Base-by-base conservation (phyloP, 2,329 filamentous ascomycete species). In the Exophiala mesophila region DNA sequence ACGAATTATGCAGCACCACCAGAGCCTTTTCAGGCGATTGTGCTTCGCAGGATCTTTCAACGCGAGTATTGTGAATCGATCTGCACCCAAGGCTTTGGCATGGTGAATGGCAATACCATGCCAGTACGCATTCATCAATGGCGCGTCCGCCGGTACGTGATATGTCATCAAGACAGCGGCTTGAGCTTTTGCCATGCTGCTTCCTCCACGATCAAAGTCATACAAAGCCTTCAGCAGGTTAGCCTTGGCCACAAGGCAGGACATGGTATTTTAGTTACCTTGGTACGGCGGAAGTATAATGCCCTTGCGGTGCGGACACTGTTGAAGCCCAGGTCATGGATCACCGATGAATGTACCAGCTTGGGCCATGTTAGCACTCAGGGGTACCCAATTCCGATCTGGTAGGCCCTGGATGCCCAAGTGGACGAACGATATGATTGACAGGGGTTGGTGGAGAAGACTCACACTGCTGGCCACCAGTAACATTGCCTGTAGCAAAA, bases 1-100 rank as follows among this genome's bases (percentile, higher is more conserved):
- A 8, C 74, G 69, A 4, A 76, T 62, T 29, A 77, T 62, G 44
- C 73, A 74, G 44, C 71, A 73, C 73, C 73, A 77, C 73, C 73
- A 76, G 5, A 77, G 57, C 2, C 72, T 62, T 55, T 75, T 77
- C 21, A 41, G 18, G 70, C 63, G 5, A 64, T 59, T 52, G 62
- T 47, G 55, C 59, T 4, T 54, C 56, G 12, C 21, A 55, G 64
- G 51, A 58, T 63, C 52, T 10, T n/a, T n/a, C n/a, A n/a, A n/a
- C n/a, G 55, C 53, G 1, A 20, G 5, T 3, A 60, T 57, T 0
- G 61, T 55, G 39, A 70, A 70, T 20, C 67, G 65, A 31, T 71
- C 65, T 1, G 66, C 68, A 29, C 70, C 67, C 12, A 68, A 65
- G 13, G 63, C 63, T 44, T 67, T 69, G 1, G 73, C 71, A 40